These are phyloP conservation scores for Setomelanomma holmii DNA, from an alignment of 2,329 filamentous ascomycete species.

Conservation along the genomic window DNA sequence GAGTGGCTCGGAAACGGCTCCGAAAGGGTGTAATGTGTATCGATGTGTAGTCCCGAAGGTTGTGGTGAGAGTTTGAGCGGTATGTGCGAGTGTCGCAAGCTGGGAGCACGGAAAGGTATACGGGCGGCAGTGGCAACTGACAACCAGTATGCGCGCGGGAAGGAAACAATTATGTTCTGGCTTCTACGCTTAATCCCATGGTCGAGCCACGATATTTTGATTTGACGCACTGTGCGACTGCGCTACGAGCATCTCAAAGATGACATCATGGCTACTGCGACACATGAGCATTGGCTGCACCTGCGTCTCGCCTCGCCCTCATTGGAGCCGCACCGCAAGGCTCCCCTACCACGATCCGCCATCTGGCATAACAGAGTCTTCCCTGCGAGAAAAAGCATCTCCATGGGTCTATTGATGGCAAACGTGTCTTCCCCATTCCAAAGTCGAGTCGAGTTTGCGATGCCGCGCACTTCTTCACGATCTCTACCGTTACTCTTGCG, in stretches of 20 bases:
- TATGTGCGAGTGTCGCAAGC: not conserved
- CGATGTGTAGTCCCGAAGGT: constrained; percentile 10
- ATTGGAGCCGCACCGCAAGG: constrained; percentile 19
- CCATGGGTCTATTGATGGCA: not conserved
- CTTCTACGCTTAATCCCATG: constrained; percentile 10
- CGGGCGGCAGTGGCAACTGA: constrained; percentile 10
- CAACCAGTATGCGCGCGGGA: constrained; percentile 6
- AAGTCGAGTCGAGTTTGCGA: not conserved
- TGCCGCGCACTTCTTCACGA: not conserved
- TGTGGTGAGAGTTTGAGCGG: constrained; percentile 2
- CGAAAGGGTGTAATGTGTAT: constrained; percentile 2
- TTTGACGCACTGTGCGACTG: constrained; percentile 11
- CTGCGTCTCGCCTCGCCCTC: constrained; percentile 12
- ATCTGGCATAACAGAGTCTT: constrained; percentile 1
- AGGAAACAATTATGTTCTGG: constrained; percentile 21
- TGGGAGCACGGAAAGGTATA: constrained; percentile 1
- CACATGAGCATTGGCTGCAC: constrained; percentile 4
- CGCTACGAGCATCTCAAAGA: constrained; percentile 8
- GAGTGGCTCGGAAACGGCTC: constrained; percentile 10
- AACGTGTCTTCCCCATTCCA: not conserved
- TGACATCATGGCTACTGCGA: constrained; percentile 16
- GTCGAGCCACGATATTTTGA: constrained; percentile 10
- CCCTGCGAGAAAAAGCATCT: constrained; percentile 5
- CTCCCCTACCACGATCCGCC: constrained; percentile 10
- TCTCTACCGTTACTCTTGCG: not conserved